Percentiles rank a stretch among this genome's conserved stretches.
phyloP scores from a whole-genome alignment of 164 flowering plant genomes.

The Tetrastigma voinierianum region DNA sequence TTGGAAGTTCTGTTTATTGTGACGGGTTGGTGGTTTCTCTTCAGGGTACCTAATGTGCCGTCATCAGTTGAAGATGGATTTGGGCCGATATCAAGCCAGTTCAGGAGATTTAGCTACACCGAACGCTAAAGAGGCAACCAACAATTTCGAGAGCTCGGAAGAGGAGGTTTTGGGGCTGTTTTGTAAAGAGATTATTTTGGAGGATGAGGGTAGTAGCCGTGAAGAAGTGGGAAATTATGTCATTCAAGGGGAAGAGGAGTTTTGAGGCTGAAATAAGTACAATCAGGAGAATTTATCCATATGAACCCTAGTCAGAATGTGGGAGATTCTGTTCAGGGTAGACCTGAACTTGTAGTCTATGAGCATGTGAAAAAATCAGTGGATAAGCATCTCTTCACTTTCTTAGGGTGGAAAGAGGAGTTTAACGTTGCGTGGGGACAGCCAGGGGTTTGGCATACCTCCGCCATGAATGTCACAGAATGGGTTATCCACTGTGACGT shows the following conservation, averaged over 20 bases:
- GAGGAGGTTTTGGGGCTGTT: conserved; percentile 47
- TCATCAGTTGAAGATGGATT: conserved; percentile 26
- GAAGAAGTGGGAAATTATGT: conserved; percentile 34
- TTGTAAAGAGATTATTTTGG: conserved; percentile 37
- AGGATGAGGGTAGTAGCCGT: conserved; percentile 44
- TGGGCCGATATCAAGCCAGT: conserved; percentile 21
- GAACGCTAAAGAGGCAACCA: conserved; percentile 45
- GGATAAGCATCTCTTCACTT: conserved; percentile 23
- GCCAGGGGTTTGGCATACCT: conserved; percentile 36
- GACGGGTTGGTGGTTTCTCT: conserved; percentile 26
- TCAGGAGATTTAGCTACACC: conserved; percentile 31
- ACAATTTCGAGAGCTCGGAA: conserved; percentile 44
- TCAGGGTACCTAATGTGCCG: conserved; percentile 12
- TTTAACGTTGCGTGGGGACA: conserved; percentile 30
- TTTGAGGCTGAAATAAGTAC: conserved; percentile 50
- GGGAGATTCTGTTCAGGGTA: conserved; percentile 27
- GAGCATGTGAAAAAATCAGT: conserved; percentile 29
- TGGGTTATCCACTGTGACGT: conserved; percentile 42
- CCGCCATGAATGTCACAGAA: conserved; percentile 36
- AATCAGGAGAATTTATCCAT: conserved; percentile 31
- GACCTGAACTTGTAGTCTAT: conserved; percentile 25
- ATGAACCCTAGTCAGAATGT: conserved; percentile 33
- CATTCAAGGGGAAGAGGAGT: conserved; percentile 36
- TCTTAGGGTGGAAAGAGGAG: conserved; percentile 28
- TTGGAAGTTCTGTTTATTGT: conserved; percentile 24